These are phyloP conservation scores for Solanum pinnatisectum DNA, from an alignment of 257 asterid species.

Conservation along the genomic window DNA sequence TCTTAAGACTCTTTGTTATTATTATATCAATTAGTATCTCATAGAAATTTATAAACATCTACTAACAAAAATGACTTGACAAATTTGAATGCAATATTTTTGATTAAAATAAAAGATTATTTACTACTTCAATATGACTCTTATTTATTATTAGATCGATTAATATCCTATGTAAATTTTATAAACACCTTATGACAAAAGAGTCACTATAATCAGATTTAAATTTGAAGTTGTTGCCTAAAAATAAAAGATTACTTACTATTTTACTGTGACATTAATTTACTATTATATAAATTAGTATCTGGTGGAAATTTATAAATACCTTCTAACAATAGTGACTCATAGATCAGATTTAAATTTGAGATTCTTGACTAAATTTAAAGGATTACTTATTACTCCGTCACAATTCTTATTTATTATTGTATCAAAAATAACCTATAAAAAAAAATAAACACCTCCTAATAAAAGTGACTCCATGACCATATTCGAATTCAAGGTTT, in stretches of 20 bases:
- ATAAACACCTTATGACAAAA: background rate
- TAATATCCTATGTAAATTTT: background rate
- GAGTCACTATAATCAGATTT: too few relatives aligned
- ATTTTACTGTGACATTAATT: too few relatives aligned
- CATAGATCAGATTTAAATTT: rapidly evolving
- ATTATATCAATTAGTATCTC: background rate
- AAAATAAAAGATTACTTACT: too few relatives aligned
- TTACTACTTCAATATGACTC: background rate
- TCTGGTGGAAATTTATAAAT: too few relatives aligned
- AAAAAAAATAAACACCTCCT: too few relatives aligned
- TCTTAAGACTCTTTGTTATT: background rate
- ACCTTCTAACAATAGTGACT: background rate
- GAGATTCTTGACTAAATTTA: rapidly evolving
- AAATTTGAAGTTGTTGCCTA: too few relatives aligned
- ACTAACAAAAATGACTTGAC: too few relatives aligned
- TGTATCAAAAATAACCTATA: background rate
- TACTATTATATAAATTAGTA: background rate
- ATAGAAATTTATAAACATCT: background rate
- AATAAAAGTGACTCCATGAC: background rate
- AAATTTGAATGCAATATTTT: background rate
- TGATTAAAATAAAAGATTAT: background rate
- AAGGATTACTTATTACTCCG: rapidly evolving
- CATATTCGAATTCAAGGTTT: background rate
- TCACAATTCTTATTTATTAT: rapidly evolving
- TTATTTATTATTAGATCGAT: background rate